A percentile compares a stretch with the other conserved stretches of the same genome.
These are phyloP conservation scores for Jimgerdemannia lactiflua DNA, from an alignment of 192 early-diverging fungal genomes.

Conservation along the genomic window DNA sequence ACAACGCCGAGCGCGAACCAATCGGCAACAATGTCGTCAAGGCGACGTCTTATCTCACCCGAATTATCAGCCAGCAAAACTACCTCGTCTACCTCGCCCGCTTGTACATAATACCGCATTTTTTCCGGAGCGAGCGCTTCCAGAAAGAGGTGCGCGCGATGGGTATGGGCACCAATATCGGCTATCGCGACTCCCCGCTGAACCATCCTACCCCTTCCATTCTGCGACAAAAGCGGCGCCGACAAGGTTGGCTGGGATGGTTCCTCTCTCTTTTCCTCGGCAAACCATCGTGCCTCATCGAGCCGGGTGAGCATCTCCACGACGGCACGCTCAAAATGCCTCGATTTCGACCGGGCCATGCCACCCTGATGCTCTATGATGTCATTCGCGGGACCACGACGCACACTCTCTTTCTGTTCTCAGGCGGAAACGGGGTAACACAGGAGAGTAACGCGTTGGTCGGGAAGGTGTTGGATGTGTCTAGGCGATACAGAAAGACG, in stretches of 20 bases:
- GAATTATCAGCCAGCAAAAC: not conserved
- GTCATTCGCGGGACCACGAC: not conserved
- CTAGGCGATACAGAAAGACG: not conserved
- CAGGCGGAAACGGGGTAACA: not conserved
- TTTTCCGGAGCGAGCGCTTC: not conserved
- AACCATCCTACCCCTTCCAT: not conserved
- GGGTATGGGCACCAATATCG: not conserved
- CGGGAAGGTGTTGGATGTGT: not conserved
- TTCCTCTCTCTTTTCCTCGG: not conserved
- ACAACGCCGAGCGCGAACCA: slow-evolving; percentile 21
- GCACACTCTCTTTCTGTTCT: not conserved
- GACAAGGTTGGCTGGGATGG: not conserved
- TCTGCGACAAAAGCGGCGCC: not conserved
- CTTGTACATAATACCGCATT: not conserved
- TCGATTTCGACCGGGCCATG: not conserved
- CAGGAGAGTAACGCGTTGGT: not conserved
- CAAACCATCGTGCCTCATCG: not conserved
- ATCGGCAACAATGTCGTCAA: not conserved
- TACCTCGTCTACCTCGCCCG: not conserved
- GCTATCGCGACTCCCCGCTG: not conserved
- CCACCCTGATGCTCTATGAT: not conserved
- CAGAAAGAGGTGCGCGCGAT: not conserved
- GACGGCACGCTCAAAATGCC: not conserved
- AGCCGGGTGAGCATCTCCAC: not conserved
- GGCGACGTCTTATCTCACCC: not conserved